A percentile compares a stretch with the other conserved stretches of the same genome.
phyloP scores from a whole-genome alignment of 306 rosid genomes.

The Bauhinia variegata region DNA sequence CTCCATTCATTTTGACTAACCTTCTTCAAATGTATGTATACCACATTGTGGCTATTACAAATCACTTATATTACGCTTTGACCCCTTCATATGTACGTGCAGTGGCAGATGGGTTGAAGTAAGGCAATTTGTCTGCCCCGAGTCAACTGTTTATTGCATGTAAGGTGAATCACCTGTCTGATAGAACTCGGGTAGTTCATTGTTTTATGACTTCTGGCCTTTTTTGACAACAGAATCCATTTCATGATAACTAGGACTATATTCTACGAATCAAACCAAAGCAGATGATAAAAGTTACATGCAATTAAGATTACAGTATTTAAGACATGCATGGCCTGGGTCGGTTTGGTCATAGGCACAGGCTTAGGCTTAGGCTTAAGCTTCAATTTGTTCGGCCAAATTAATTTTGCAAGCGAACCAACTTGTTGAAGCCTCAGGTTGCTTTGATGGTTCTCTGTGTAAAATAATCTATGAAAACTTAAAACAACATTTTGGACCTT shows the following conservation, averaged over 20 bases:
- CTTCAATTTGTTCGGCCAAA: slow-evolving; percentile 7
- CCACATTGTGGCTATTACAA: slow-evolving; percentile 12
- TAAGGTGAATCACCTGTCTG: slow-evolving; percentile 34
- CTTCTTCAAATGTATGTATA: slow-evolving; percentile 21
- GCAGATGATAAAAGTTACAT: neutral
- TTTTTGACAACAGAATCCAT: neutral
- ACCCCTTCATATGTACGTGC: slow-evolving; percentile 48
- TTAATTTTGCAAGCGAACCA: slow-evolving; percentile 16
- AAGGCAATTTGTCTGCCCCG: slow-evolving; percentile 29
- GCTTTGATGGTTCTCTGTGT: slow-evolving; percentile 10
- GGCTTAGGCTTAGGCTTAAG: neutral
- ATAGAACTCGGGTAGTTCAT: slow-evolving; percentile 17
- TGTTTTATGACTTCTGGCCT: neutral
- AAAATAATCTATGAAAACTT: too few species aligned
- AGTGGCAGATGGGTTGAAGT: slow-evolving; percentile 83
- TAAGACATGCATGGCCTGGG: neutral
- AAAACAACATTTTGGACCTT: too few species aligned
- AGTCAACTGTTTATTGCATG: slow-evolving; percentile 46
- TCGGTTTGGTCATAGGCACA: neutral
- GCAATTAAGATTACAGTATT: neutral
- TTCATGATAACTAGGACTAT: slow-evolving; percentile 9
- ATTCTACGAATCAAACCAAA: neutral
- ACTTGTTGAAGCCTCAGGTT: neutral
- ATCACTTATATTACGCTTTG: slow-evolving; percentile 33
- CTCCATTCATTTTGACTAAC: slow-evolving; percentile 4